These are phyloP conservation scores for Polygonum maritimum DNA, from an alignment of 148 eudicot genomes.

Conservation along the genomic window DNA sequence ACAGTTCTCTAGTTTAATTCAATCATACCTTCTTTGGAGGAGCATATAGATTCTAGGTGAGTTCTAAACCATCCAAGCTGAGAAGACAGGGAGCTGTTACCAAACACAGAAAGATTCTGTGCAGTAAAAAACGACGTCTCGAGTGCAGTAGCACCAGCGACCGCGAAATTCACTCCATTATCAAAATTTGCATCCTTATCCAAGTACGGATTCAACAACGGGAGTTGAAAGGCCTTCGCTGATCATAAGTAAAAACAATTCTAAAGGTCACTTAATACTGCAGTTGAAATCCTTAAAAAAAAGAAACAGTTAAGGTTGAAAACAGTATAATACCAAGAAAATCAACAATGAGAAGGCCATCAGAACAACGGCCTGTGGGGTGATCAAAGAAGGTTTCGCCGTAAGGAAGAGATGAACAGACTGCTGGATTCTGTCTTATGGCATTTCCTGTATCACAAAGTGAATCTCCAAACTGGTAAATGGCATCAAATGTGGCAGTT, in stretches of 20 bases:
- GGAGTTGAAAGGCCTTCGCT: slow-evolving; percentile 30
- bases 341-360: slow-evolving; percentile 37
- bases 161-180: slow-evolving; percentile 36
- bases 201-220: slow-evolving; percentile 28
- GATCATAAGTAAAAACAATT: neutral
- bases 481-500: slow-evolving; percentile 15
- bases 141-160: slow-evolving; percentile 29
- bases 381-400: slow-evolving; percentile 20
- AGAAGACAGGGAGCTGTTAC: slow-evolving; percentile 1
- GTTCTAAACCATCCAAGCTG: slow-evolving; percentile 30
- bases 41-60: slow-evolving; percentile 19
- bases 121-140: slow-evolving; percentile 1
- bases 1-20: no score
- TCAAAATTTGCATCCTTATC: slow-evolving; percentile 21
- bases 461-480: slow-evolving; percentile 37
- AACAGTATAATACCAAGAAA: slow-evolving; percentile 22
- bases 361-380: slow-evolving; percentile 37
- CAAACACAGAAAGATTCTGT: no score
- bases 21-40: slow-evolving; percentile 2
- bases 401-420: slow-evolving; percentile 11
- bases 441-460: slow-evolving; percentile 31
- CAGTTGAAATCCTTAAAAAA: no score
- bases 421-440: slow-evolving; percentile 10
- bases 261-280: neutral
- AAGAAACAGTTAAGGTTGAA: neutral